Base-by-base conservation (phyloP, 2,329 filamentous ascomycete species). In the Pezicula carpinea region DNA sequence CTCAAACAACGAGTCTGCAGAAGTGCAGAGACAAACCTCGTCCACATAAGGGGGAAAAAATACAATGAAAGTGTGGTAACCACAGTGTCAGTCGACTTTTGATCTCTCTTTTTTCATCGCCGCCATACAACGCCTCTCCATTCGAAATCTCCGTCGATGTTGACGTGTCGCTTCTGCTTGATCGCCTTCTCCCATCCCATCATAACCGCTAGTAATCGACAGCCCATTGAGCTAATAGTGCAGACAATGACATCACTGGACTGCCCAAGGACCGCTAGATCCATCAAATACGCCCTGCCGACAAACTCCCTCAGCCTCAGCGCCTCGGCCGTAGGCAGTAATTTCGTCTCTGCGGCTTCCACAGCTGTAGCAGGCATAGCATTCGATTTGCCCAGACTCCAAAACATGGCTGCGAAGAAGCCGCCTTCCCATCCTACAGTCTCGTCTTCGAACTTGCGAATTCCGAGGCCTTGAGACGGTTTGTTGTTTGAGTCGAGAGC, bases 341-440 rank as follows among this genome's bases (percentile, higher is more conserved):
- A 13, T 31, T 53, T 57, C 4, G 72, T 71, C 7, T 63, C 59
- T 14, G 61, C 51, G 1, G 57, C 55, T 5, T 66, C 62, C n/a
- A 63, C 59, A 14, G 62, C 66, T 18, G 55, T 63, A 4, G 53
- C 52, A 6, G 59, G 58, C 3, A 61, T 60, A 26, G 66, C 64
- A 15, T 56, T 66, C 13, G 66, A 70, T 59, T 65, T 72, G 47
- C 66, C 89, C 1, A 95, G 72, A 43, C 82, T 85, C 80, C 86
- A 91, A 66, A 95, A 95, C 67, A 93, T 83, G 58, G 81, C 78
- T 13, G 79, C 77, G 66, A 86, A 95, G 71, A 95, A 95, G 1
- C 89, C 89, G 15, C 89, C 89, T 64, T 95, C 89, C 89, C 89
- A 95, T 23, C 89, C 89, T 34, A 88, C 82, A 1, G 83, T 79